phyloP scores from a whole-genome alignment of 176 grass and related monocot genomes.

The Bothriochloa decipiens region DNA sequence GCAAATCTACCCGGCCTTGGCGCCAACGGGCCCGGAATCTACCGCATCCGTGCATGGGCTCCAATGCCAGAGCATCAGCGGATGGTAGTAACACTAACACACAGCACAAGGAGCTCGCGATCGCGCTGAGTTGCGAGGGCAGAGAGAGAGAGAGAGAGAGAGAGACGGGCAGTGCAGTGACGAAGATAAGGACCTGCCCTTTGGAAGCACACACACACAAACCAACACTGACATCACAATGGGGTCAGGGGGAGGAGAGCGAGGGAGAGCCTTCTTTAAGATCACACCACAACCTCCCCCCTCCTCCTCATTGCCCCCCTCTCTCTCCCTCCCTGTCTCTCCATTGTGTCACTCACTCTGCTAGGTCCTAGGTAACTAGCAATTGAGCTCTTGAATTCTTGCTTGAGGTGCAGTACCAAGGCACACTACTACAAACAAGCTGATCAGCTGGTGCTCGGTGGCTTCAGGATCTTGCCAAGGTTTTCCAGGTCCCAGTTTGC shows the following conservation, averaged over 20 bases:
- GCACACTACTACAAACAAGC: not conserved
- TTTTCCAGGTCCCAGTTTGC: conserved; percentile 37
- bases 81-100: not conserved
- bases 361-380: not conserved
- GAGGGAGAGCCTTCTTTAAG: conserved; percentile 49
- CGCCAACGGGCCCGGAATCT: conserved; percentile 25
- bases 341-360: conserved; percentile 4
- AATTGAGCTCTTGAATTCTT: conserved; percentile 13
- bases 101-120: not conserved
- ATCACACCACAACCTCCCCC: conserved; percentile 44
- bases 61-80: not conserved
- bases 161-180: conserved; percentile 22
- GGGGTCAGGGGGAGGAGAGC: not conserved
- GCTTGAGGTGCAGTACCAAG: conserved; percentile 9
- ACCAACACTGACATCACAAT: conserved; percentile 47
- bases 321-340: not conserved
- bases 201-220: conserved; percentile 59
- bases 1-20: conserved; percentile 22
- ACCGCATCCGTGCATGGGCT: conserved; percentile 18
- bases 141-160: too few species aligned
- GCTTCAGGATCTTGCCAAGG: conserved; percentile 34
- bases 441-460: not conserved
- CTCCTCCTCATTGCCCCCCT: too few species aligned
- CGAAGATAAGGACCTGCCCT: conserved; percentile 46
- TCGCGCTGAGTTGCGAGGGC: not conserved